Evolutionary conservation across 208 protist genomes (phyloP), one percentile per base, ranked within the genome.

Genomic region (Porcisia deanei): DNA sequence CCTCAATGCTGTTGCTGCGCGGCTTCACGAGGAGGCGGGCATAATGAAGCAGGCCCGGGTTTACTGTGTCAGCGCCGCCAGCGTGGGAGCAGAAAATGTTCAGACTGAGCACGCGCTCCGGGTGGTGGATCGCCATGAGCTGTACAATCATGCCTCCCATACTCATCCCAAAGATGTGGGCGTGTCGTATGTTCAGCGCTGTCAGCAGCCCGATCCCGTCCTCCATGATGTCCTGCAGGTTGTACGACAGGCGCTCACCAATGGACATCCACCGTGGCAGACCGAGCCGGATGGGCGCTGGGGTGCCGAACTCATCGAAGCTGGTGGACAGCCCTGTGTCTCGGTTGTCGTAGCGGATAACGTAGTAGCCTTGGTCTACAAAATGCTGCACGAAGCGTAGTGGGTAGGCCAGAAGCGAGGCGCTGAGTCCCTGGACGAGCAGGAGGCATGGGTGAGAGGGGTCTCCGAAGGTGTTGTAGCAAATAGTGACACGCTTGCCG

Each of bases 141-240:
- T 97, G 92, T 55, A 80, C 89, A 73, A 97, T 91, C 90, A 94
- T 93, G 41, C 90, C 92, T 37, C 92, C 92, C 87, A 97, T 94
- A 55, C 84, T 91, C 54, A 81, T 55, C 22, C 90, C 92, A 45
- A 95, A 77, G n/a, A 95, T 43, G 74, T 94, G 90, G 14, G 88
- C 91, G 55, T 85, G 73, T 20, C 74, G n/a, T 53, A 95, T 86
- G 6, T 81, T 70, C 6, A 97, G 78, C 25, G 79, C 74, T 4
- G 70, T 78, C 52, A 97, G 76, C 59, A 97, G 77, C 34, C 84
- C 83, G 25, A 93, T 80, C 1, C 68, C 90, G 77, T 97, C 92
- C 7, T 76, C 73, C 30, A 87, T 88, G 82, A 97, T 88, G 74
- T 94, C 92, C 7, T 91, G 73, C 25, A 97, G 58, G 6, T 57